Conservation (phyloP, 2,329 filamentous ascomycete species). For the Colletotrichum viniferum region DNA sequence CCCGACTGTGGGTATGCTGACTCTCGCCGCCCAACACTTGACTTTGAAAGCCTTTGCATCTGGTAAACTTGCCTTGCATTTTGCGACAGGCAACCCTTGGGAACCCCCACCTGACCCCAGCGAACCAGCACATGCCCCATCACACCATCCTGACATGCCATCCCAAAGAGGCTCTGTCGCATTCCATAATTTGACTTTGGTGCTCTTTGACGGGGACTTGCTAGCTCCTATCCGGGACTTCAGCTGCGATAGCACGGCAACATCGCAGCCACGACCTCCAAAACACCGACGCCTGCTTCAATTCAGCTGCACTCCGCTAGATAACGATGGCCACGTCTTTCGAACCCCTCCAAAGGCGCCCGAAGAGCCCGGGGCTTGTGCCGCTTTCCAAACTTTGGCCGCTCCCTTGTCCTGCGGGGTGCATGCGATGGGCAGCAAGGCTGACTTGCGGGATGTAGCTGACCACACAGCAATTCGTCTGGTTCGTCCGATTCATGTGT, state of each 20-base stretch:
- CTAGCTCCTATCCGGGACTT: background rate
- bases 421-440: background rate
- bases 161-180: constrained; percentile 13
- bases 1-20: background rate
- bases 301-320: background rate
- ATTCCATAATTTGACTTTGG: constrained; percentile 1
- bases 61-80: background rate
- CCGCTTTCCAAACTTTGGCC: background rate
- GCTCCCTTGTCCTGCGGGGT: background rate
- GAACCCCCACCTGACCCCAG: background rate
- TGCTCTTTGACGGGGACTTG: background rate
- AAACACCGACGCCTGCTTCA: constrained; percentile 15
- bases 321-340: constrained; percentile 3
- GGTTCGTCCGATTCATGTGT: background rate
- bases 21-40: background rate
- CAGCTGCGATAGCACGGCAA: background rate
- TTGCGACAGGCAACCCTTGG: background rate
- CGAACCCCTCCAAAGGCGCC: background rate
- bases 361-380: background rate
- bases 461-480: background rate
- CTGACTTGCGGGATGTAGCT: background rate
- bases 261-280: background rate
- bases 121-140: background rate
- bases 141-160: background rate
- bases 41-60: background rate